phyloP scores from a whole-genome alignment of 225 moss, liverwort and hornwort species.

The Ulota crispa region DNA sequence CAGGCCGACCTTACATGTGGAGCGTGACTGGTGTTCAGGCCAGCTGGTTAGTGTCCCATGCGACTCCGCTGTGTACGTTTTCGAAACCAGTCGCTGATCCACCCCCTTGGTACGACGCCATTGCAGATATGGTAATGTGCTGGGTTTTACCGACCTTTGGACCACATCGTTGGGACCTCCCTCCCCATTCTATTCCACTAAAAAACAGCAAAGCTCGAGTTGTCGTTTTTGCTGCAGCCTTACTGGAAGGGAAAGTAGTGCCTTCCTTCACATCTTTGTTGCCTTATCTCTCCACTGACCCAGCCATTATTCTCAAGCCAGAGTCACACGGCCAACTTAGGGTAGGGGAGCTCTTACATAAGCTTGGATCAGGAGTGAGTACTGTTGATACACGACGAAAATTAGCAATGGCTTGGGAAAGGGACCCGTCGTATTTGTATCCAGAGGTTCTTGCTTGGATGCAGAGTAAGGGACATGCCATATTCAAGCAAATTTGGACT shows the following conservation, averaged over 20 bases:
- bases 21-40: conserved; percentile 73
- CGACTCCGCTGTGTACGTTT: conserved; percentile 74
- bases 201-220: conserved; percentile 68
- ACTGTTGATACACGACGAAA: conserved; percentile 60
- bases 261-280: conserved; percentile 54
- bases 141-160: conserved; percentile 89
- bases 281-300: conserved; percentile 64
- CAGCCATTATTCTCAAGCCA: conserved; percentile 68
- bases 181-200: conserved; percentile 54
- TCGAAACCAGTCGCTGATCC: conserved; percentile 86
- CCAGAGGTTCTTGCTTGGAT: conserved; percentile 82
- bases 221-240: conserved; percentile 74
- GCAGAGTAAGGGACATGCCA: conserved; percentile 52
- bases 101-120: conserved; percentile 84
- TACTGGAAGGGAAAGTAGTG: conserved; percentile 81
- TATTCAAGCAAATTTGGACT: conserved; percentile 61
- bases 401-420: conserved; percentile 60
- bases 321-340: conserved; percentile 82
- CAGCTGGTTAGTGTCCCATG: conserved; percentile 75
- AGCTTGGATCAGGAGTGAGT: conserved; percentile 43
- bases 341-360: conserved; percentile 78
- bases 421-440: conserved; percentile 63
- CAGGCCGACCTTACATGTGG: conserved; percentile 87
- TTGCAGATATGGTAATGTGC: conserved; percentile 67
- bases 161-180: conserved; percentile 83